Conservation (phyloP, 2,329 filamentous ascomycete species). For the Ampelomyces quisqualis region DNA sequence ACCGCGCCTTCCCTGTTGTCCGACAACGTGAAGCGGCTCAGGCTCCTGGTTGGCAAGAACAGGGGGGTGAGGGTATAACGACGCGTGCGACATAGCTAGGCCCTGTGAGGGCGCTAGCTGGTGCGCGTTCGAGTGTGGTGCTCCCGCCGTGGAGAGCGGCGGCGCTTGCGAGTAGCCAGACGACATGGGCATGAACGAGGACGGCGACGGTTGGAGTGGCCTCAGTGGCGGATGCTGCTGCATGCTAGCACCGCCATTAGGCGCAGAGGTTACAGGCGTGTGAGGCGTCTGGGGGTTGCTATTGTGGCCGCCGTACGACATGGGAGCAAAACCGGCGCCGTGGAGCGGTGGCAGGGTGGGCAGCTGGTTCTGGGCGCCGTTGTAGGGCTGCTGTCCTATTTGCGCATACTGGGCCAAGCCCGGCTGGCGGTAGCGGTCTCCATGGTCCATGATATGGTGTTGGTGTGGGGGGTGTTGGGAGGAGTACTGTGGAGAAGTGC, state of each 20-base stretch:
- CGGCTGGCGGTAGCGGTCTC: conserved; percentile 41
- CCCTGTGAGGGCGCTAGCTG: conserved; percentile 43
- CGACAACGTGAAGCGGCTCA: conserved; percentile 86
- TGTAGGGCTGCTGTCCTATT: conserved; percentile 35
- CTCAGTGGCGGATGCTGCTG: conserved; percentile 43
- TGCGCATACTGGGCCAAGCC: conserved; percentile 38
- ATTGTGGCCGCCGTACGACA: conserved; percentile 38
- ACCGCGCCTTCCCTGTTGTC: conserved; percentile 87
- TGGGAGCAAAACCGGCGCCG: conserved; percentile 28
- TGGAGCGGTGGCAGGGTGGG: conserved; percentile 42
- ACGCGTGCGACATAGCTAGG: conserved; percentile 40
- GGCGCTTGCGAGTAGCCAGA: conserved; percentile 41
- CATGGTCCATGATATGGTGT: conserved; percentile 35
- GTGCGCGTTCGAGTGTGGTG: conserved; percentile 36
- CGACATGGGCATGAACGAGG: conserved; percentile 36
- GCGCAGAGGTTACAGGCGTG: conserved; percentile 38
- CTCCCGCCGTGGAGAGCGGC: conserved; percentile 35
- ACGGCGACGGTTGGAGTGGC: conserved; percentile 42
- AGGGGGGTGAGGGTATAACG: conserved; percentile 42
- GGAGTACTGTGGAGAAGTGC: conserved; percentile 22
- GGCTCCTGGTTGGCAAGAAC: conserved; percentile 47
- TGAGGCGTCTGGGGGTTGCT: conserved; percentile 45
- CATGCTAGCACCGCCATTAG: conserved; percentile 34
- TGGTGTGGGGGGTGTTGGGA: conserved; percentile 11
- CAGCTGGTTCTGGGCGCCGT: conserved; percentile 31